phyloP scores from a whole-genome alignment of 495 filamentous ascomycete genomes.

The Aspergillus avenaceus region DNA sequence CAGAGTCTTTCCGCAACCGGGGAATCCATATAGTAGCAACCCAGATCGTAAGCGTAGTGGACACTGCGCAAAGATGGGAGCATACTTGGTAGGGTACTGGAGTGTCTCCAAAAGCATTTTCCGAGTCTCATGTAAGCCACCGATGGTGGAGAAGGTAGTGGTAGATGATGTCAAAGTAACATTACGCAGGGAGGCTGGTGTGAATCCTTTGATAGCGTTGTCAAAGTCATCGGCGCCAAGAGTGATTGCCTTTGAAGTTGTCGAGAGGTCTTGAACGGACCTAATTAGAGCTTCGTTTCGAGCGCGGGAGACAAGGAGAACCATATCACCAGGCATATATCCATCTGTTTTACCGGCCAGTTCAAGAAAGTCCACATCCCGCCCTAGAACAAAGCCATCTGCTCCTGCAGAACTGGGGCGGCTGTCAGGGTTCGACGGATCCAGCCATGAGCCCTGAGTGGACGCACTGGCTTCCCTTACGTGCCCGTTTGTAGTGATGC shows the following conservation, averaged over 20 bases:
- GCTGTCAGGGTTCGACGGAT: slow-evolving; percentile 50
- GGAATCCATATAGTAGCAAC: slow-evolving; percentile 87
- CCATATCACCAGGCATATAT: slow-evolving; percentile 94
- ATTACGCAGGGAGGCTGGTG: slow-evolving; percentile 87
- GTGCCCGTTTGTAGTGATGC: slow-evolving; percentile 31
- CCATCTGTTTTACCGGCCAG: slow-evolving; percentile 91
- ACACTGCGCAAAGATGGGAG: slow-evolving; percentile 94
- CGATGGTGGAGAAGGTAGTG: slow-evolving; percentile 85
- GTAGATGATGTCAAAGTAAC: slow-evolving; percentile 88
- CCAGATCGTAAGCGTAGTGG: slow-evolving; percentile 90
- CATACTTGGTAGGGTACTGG: slow-evolving; percentile 96
- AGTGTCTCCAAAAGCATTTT: slow-evolving; percentile 87
- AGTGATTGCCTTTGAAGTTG: slow-evolving; percentile 45
- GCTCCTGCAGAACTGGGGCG: slow-evolving; percentile 44
- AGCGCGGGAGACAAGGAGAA: slow-evolving; percentile 79
- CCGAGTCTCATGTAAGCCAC: slow-evolving; percentile 79
- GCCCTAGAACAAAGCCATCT: slow-evolving; percentile 64
- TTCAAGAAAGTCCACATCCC: slow-evolving; percentile 85
- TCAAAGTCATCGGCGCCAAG: slow-evolving; percentile 74
- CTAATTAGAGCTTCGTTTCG: slow-evolving; percentile 88
- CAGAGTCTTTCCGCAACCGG: slow-evolving; percentile 93
- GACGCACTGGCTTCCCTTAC: slow-evolving; percentile 31
- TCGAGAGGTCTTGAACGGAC: slow-evolving; percentile 40
- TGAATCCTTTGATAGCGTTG: slow-evolving; percentile 82
- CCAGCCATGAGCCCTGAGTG: slow-evolving; percentile 67